These are phyloP conservation scores for Neurospora tetraspora DNA, from an alignment of 495 filamentous ascomycete genomes.

Conservation along the genomic window DNA sequence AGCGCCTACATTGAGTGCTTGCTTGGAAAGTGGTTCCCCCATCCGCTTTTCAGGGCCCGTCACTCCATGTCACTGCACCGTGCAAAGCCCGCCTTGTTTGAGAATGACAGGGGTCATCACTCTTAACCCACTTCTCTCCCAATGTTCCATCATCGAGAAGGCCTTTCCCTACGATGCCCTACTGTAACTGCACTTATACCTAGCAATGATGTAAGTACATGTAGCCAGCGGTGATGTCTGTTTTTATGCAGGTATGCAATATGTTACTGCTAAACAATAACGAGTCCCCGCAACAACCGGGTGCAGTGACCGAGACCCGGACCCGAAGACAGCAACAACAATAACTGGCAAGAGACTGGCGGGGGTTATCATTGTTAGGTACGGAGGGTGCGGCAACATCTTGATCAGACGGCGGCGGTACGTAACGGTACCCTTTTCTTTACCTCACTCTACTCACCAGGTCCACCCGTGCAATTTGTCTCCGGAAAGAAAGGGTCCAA, in stretches of 20 bases:
- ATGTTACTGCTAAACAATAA: background rate
- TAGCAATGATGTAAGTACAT: background rate
- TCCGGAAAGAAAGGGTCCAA: background rate
- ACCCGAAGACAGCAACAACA: background rate
- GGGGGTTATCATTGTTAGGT: background rate
- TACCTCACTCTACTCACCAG: background rate
- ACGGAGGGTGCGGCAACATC: background rate
- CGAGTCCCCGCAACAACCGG: background rate
- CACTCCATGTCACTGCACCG: background rate
- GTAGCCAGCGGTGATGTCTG: too few species aligned
- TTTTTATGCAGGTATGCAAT: background rate
- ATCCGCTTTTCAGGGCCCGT: background rate
- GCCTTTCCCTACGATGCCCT: background rate
- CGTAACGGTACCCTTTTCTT: background rate
- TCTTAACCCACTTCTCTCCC: background rate
- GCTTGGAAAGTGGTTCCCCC: background rate
- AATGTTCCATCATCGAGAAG: background rate
- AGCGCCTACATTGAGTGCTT: background rate
- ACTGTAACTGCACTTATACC: too few species aligned
- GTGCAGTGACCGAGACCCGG: background rate
- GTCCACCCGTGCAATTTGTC: background rate
- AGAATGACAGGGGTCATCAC: background rate
- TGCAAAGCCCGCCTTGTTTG: background rate
- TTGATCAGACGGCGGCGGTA: background rate
- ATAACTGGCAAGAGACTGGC: background rate